A percentile compares a stretch with the other conserved stretches of the same genome.
Evolutionary conservation across 805 yeast genomes (phyloP).

Genomic region (Kockiozyma suomiensis): DNA sequence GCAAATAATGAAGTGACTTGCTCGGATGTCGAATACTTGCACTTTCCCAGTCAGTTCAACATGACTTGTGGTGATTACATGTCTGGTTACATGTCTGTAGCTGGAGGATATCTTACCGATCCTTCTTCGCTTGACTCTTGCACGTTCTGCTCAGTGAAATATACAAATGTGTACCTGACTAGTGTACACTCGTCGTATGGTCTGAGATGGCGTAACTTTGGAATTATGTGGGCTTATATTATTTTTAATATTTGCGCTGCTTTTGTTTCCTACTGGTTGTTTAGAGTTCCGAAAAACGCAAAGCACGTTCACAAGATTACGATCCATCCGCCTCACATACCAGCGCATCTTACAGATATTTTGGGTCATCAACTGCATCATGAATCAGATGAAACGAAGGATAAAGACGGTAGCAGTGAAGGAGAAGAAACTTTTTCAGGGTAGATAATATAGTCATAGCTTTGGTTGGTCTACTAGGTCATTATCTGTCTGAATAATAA

Average conservation of each 20-base stretch:
- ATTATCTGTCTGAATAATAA: no score
- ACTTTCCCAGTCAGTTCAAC: conserved; percentile 58
- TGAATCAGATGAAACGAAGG: no score
- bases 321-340: background rate
- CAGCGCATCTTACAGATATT: background rate
- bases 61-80: conserved; percentile 64
- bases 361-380: background rate
- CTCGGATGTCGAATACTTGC: conserved; percentile 51
- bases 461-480: no score
- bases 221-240: conserved; percentile 55
- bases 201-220: conserved; percentile 68
- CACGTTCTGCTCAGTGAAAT: conserved; percentile 42
- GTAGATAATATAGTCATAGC: no score
- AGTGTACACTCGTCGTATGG: conserved; percentile 45
- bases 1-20: conserved; percentile 60
- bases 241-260: conserved; percentile 44
- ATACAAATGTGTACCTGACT: conserved; percentile 37
- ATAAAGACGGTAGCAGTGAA: no score
- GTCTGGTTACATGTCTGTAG: conserved; percentile 46
- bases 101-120: conserved; percentile 62
- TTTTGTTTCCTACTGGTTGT: conserved; percentile 46
- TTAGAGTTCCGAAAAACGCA: conserved; percentile 28
- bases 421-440: no score
- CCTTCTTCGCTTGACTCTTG: conserved; percentile 55
- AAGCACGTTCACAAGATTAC: conserved; percentile 1